Conservation (phyloP, 2,329 filamentous ascomycete genomes). For the Phoma herbarum region DNA sequence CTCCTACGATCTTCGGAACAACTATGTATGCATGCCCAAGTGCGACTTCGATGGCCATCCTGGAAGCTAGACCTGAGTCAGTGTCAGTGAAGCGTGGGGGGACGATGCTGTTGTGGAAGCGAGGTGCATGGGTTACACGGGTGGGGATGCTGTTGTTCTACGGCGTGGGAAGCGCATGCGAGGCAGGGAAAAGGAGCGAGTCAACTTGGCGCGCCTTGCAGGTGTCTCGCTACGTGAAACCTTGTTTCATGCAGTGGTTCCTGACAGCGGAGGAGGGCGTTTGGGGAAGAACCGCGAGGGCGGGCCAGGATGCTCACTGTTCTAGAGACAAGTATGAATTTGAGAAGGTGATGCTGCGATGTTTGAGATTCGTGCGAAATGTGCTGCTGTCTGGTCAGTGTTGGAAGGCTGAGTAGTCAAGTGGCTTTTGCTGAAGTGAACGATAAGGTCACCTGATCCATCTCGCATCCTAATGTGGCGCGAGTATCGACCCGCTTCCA, state of each 20-base stretch:
- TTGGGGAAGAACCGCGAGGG: neutral
- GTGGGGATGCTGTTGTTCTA: constrained; percentile 7
- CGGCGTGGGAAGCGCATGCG: neutral
- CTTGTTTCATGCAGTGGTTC: constrained; percentile 1
- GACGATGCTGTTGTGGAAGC: constrained; percentile 16
- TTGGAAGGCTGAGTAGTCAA: neutral
- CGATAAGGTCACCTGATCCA: constrained; percentile 7
- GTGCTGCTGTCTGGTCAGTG: neutral
- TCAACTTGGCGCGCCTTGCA: neutral
- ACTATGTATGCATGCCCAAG: neutral
- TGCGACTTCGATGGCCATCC: constrained; percentile 20
- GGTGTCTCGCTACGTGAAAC: constrained; percentile 11
- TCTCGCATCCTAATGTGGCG: neutral
- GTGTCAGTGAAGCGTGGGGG: neutral
- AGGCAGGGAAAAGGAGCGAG: neutral
- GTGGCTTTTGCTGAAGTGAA: neutral
- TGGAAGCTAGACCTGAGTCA: neutral
- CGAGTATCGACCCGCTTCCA: constrained; percentile 4
- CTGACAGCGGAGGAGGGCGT: neutral
- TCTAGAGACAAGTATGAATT: neutral
- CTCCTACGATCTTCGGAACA: neutral
- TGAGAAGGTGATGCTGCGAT: neutral
- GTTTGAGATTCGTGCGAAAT: neutral
- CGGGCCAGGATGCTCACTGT: neutral
- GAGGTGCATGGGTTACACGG: constrained; percentile 18